These are phyloP conservation scores for Mortierella hygrophila DNA, from an alignment of 192 early-diverging fungal species.

Conservation along the genomic window DNA sequence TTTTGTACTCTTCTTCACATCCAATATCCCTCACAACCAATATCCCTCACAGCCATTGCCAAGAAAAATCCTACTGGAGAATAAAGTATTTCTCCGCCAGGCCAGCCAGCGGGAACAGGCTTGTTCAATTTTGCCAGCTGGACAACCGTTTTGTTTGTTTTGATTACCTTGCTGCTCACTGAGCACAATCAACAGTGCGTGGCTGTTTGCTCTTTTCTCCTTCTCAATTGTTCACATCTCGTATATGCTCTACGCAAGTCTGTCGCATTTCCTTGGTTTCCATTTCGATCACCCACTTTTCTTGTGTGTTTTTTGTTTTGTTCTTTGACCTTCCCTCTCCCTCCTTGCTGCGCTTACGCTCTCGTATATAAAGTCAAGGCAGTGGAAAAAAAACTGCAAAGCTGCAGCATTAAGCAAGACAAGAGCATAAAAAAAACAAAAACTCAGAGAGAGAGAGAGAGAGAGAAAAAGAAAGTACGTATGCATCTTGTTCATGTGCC, in stretches of 20 bases:
- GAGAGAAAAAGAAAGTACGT: background rate
- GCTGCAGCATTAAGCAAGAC: background rate
- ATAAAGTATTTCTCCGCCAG: background rate
- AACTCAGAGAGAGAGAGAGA: background rate
- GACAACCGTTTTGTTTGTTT: background rate
- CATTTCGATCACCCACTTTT: background rate
- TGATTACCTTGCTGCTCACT: background rate
- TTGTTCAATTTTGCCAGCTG: conserved; percentile 5
- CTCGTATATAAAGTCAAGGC: background rate
- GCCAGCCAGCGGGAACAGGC: conserved; percentile 29
- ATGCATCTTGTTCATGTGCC: too few species aligned
- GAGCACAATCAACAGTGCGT: background rate
- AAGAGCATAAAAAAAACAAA: background rate
- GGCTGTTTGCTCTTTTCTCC: background rate
- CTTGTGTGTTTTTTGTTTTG: background rate
- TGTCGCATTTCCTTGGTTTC: background rate
- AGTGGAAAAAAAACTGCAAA: background rate
- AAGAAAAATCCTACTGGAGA: background rate
- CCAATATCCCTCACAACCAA: too few species aligned
- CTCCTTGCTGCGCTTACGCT: background rate
- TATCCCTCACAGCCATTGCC: background rate
- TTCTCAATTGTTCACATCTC: background rate
- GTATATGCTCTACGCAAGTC: background rate
- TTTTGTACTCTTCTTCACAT: too few species aligned
- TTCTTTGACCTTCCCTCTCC: background rate